A percentile compares a stretch with the other conserved stretches of the same genome.
These are phyloP conservation scores for Leishmania guyanensis DNA, from an alignment of 208 protist species.

Conservation along the genomic window DNA sequence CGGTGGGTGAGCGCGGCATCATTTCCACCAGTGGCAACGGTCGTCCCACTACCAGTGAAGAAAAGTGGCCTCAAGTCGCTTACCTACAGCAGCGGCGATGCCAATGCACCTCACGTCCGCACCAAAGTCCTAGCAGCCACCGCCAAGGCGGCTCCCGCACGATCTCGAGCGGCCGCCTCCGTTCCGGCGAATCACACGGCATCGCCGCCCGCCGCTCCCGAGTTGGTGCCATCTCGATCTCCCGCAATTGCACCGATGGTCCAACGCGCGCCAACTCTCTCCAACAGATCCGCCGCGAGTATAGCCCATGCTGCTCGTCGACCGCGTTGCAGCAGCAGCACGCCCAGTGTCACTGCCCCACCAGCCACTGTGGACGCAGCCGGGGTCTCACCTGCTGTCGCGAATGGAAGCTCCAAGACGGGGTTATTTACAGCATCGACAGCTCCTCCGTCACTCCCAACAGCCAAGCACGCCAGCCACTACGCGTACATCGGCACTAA, in stretches of 20 bases:
- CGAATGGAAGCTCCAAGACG: background rate
- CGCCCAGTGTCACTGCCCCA: background rate
- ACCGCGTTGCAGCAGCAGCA: background rate
- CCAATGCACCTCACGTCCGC: background rate
- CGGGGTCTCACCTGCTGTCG: background rate
- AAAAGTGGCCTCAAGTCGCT: background rate
- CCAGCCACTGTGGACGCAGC: background rate
- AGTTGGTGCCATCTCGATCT: background rate
- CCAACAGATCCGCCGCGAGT: background rate
- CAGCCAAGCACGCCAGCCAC: background rate
- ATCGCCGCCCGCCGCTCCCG: background rate
- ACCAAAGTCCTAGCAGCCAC: background rate
- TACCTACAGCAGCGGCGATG: slow-evolving; percentile 4
- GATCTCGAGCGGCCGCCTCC: background rate
- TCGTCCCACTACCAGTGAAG: background rate
- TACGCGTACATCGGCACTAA: background rate
- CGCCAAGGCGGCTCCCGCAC: background rate
- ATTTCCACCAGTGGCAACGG: background rate
- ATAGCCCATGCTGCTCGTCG: background rate
- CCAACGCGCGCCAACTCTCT: background rate
- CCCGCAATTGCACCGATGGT: background rate
- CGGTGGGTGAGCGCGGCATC: background rate
- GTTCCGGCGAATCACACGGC: background rate
- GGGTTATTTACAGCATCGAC: background rate
- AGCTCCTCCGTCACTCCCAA: background rate